Evolutionary conservation across 1,284 basidiomycete genomes (phyloP).

Genomic region (Tylopilus orsonianus): DNA sequence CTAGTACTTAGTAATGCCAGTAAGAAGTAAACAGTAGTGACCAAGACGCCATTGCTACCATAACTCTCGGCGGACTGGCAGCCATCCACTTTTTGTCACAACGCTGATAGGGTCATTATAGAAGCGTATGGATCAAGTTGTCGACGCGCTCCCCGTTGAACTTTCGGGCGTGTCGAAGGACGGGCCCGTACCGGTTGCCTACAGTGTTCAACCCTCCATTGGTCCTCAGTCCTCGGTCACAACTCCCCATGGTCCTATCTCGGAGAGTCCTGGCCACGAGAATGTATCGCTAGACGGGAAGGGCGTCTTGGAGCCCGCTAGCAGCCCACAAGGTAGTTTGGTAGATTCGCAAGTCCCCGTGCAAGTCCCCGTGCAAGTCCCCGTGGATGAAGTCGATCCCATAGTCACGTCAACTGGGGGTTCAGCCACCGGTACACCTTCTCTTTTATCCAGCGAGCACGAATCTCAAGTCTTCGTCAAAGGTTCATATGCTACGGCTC

Average conservation of each 20-base stretch:
- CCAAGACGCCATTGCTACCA: not conserved
- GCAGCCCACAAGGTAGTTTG: not conserved
- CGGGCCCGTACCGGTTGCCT: conserved; percentile 8
- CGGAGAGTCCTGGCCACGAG: conserved; percentile 2
- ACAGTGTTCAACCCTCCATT: conserved; percentile 4
- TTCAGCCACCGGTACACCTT: not conserved
- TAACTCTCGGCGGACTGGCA: not conserved
- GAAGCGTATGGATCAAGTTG: conserved; percentile 19
- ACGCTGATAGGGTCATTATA: conserved; percentile 1
- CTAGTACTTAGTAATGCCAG: too few species aligned
- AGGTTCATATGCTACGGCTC: conserved; percentile 3
- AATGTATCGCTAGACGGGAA: not conserved
- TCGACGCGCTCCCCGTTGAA: conserved; percentile 9
- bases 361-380: too few species aligned
- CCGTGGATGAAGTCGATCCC: conserved; percentile 4
- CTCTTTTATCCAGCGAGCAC: conserved; percentile 2
- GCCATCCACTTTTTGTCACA: not conserved
- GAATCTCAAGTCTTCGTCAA: conserved; percentile 10
- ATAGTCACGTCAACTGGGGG: conserved; percentile 2
- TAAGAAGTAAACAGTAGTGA: not conserved
- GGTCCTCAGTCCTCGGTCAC: conserved; percentile 9
- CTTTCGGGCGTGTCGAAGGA: conserved; percentile 4
- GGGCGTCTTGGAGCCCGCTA: not conserved
- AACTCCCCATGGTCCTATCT: conserved; percentile 2
- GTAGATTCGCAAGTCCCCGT: conserved; percentile 4